These are phyloP conservation scores for Artemisia annua DNA, from an alignment of 129 eudicot genomes.

Conservation along the genomic window DNA sequence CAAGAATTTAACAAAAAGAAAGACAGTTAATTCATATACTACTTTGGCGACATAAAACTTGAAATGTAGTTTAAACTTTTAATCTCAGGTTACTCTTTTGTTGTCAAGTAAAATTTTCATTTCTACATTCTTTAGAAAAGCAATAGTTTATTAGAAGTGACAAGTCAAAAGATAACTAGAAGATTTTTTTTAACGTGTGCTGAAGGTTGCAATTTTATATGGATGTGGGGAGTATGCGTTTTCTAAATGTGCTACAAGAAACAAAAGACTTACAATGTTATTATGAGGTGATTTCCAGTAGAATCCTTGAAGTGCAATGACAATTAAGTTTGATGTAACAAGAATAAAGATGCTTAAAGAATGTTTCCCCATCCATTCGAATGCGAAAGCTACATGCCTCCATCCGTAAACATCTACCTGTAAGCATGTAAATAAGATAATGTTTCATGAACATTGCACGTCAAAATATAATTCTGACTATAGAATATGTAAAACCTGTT, in stretches of 20 bases:
- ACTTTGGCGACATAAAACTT: background rate
- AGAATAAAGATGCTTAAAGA: constrained; percentile 63
- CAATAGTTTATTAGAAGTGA: background rate
- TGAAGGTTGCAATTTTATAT: background rate
- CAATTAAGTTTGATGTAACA: constrained; percentile 65
- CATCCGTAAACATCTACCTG: constrained; percentile 76
- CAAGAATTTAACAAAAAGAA: background rate
- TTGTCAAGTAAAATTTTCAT: background rate
- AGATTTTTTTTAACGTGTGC: background rate
- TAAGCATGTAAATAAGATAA: constrained; percentile 2
- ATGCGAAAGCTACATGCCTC: constrained; percentile 42
- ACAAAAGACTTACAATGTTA: constrained; percentile 56
- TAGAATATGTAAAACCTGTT: background rate
- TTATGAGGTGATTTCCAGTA: constrained; percentile 62
- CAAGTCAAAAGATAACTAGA: background rate
- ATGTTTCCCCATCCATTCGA: constrained; percentile 88
- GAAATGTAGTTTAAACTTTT: background rate
- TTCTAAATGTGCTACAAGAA: background rate
- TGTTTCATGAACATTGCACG: background rate
- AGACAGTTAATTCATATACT: background rate
- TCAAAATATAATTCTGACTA: background rate
- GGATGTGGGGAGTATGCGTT: no score
- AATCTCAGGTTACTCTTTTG: background rate
- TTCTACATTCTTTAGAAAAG: background rate
- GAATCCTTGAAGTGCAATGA: constrained; percentile 71